Conservation (phyloP, 768 basidiomycete species). For the Bullera alba region DNA sequence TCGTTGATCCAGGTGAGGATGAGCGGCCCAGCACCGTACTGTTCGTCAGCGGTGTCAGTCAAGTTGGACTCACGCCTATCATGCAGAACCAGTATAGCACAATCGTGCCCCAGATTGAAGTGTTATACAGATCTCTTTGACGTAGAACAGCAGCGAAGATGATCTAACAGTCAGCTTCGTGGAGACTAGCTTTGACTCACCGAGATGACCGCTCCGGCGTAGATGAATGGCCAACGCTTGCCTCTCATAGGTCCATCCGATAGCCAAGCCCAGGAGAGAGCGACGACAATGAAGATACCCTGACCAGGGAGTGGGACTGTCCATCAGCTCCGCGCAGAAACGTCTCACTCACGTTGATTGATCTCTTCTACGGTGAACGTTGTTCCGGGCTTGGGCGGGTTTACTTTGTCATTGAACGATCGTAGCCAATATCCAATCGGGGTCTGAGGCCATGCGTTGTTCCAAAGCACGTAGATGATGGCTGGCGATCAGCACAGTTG, state of each 20-base stretch:
- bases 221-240: slow-evolving; percentile 29
- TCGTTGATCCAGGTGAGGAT: slow-evolving; percentile 36
- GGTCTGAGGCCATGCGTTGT: slow-evolving; percentile 14
- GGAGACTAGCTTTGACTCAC: slow-evolving; percentile 3
- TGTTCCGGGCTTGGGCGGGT: slow-evolving; percentile 19
- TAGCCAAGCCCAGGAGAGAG: slow-evolving; percentile 21
- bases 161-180: slow-evolving; percentile 3
- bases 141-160: slow-evolving; percentile 13
- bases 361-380: slow-evolving; percentile 27
- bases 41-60: neutral
- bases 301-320: slow-evolving; percentile 21
- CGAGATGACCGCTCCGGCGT: slow-evolving; percentile 13
- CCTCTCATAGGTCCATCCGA: slow-evolving; percentile 30
- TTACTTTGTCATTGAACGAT: slow-evolving; percentile 26
- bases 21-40: slow-evolving; percentile 19
- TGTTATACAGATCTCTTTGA: slow-evolving; percentile 15
- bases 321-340: neutral
- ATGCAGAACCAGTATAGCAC: slow-evolving; percentile 19
- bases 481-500: no score
- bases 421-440: slow-evolving; percentile 33
- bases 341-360: slow-evolving; percentile 15
- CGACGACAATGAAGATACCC: slow-evolving; percentile 19
- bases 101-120: slow-evolving; percentile 13
- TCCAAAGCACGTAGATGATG: slow-evolving; percentile 14
- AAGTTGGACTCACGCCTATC: neutral